Base-by-base conservation (phyloP, 768 basidiomycete species). In the Kondoa malvinella region DNA sequence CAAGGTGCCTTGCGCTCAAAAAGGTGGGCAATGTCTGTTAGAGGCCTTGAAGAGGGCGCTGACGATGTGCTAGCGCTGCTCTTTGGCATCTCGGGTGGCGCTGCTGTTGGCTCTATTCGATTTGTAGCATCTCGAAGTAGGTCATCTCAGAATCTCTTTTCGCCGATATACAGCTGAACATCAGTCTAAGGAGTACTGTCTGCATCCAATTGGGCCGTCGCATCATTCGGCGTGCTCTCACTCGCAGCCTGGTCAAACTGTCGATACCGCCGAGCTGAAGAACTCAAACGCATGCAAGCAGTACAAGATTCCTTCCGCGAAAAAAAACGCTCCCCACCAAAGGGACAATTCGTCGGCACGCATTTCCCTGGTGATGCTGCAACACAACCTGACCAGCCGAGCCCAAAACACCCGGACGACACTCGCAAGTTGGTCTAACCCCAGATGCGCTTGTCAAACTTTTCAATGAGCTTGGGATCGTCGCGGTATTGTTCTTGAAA, bases 401-500 rank as follows among this genome's bases (percentile, higher is more conserved):
- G 40, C 21, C 40, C 40, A 50, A 50, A 50, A 21, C 8, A 50
- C 8, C 40, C 40, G 21, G 40, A 50, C 8, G 40, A 50, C 40
- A 50, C 40, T 50, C 8, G 40, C 12, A 50, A 50, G 21, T 50
- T 50, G 40, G 40, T 50, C 21, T 50, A 50, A 50, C 64, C 66
- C 69, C 69, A 69, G 1, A 69, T 61, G 3, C 65, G 58, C 27
- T 57, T 57, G 15, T 67, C 60, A 29, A 40, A 69, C 21, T 69
- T 67, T 58, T 69, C 69, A 1, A 69, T 65, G 1, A 69, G 66
- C 58, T 34, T 2, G 17, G 69, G 67, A 57, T 69, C 66, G 32
- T 69, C 61, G 60, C 58, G 60, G 34, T 26, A 69, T 21, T 14
- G 32, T 16, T 34, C 58, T 15, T 30, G 59, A 65, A 65, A 69